Conservation (phyloP, 73 alveolate species). For the Paramecium sexaurelia region DNA sequence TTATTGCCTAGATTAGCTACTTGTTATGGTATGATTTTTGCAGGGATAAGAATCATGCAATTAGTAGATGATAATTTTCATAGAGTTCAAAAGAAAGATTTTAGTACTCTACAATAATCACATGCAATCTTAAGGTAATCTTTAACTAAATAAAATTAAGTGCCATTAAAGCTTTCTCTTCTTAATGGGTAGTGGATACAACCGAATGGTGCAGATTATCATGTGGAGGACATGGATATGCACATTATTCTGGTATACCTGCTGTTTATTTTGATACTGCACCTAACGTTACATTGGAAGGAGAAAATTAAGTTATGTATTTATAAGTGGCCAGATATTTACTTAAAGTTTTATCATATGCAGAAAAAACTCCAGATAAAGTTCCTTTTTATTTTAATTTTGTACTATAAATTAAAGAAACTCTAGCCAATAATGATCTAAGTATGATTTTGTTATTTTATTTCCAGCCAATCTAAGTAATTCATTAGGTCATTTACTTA, state of each 20-base stretch:
- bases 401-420: background rate
- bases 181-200: slow-evolving; percentile 73
- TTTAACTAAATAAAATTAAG: slow-evolving; percentile 52
- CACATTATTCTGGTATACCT: slow-evolving; percentile 78
- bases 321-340: slow-evolving; percentile 43
- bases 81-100: slow-evolving; percentile 69
- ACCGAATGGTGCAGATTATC: slow-evolving; percentile 76
- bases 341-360: slow-evolving; percentile 1
- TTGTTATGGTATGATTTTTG: slow-evolving; percentile 70
- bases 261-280: slow-evolving; percentile 40
- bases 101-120: slow-evolving; percentile 60
- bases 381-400: background rate
- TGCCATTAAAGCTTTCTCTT: slow-evolving; percentile 74
- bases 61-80: slow-evolving; percentile 68
- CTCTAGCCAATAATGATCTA: background rate
- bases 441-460: background rate
- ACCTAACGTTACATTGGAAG: slow-evolving; percentile 65
- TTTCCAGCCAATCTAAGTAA: background rate
- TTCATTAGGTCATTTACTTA: background rate
- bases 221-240: slow-evolving; percentile 94
- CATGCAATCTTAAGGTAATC: slow-evolving; percentile 71
- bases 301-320: slow-evolving; percentile 59
- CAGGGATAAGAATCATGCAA: slow-evolving; percentile 47
- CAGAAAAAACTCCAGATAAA: slow-evolving; percentile 24
- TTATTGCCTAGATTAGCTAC: slow-evolving; percentile 74